Conservation (phyloP, 2,329 filamentous ascomycete genomes). For the Hymenoscyphus albidus region DNA sequence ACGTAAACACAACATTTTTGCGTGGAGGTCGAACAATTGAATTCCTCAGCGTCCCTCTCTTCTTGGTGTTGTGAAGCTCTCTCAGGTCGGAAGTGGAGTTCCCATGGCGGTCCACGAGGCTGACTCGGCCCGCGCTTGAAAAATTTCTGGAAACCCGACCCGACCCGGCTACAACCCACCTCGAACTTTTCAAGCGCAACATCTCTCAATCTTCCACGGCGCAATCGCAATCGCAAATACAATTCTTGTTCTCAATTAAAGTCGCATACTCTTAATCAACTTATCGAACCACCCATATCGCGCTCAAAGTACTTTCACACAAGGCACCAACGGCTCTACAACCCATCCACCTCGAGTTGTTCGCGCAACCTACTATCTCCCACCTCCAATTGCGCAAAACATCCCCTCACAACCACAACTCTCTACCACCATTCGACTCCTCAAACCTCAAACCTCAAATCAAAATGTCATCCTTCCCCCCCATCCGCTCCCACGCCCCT, state of each 20-base stretch:
- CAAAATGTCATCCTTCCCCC: constrained; percentile 34
- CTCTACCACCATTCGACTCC: background rate
- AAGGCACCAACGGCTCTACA: background rate
- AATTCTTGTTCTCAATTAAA: background rate
- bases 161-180: background rate
- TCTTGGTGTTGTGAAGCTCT: constrained; percentile 3
- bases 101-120: background rate
- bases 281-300: too few relatives aligned
- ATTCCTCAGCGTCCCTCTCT: background rate
- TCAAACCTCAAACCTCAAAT: background rate
- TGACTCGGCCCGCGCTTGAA: background rate
- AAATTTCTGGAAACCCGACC: background rate
- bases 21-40: background rate
- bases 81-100: background rate
- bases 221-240: background rate
- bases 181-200: background rate
- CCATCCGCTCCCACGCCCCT: constrained; percentile 26
- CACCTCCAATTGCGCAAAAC: background rate
- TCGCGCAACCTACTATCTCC: background rate
- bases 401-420: background rate
- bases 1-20: constrained; percentile 33
- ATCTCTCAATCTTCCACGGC: background rate
- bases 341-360: background rate
- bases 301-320: too few relatives aligned
- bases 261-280: background rate